Evolutionary conservation across 1,284 basidiomycete species (phyloP), one percentile per base, ranked within the genome.

Genomic region (Tylopilus sp.): DNA sequence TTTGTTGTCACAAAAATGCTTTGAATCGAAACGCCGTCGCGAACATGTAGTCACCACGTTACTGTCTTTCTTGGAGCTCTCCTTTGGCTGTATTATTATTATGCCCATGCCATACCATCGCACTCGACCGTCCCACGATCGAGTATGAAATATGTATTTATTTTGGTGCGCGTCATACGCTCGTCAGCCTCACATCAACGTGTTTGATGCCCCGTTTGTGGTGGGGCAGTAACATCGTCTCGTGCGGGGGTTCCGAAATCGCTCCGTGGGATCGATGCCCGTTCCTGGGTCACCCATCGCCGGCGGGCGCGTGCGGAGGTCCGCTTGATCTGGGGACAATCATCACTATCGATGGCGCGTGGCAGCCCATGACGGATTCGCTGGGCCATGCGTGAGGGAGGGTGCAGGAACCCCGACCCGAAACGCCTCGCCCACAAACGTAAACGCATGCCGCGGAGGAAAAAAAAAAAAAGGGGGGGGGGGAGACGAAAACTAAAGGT

Each of bases 31-130:
- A 46, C 16, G 31, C 44, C 45, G 51, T 59, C 41, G 37, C 39
- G 12, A 47, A 39, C 58, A 40, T 67, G 63, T 62, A 23, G 21
- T 23, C 21, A 23, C 18, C 28, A 26, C 18, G 10, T 8, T 63
- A 59, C 44, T 44, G 31, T 12, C 39, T 51, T 65, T 63, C 61
- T 63, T 63, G 60, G 57, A 63, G 44, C 43, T 53, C 55, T 23
- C 21, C 6, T 23, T 23, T 61, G 46, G 49, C 54, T 63, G 61
- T 65, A 67, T 62, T 43, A 35, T 39, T 41, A 63, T 61, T 23
- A 23, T 23, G 21, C 21, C 21, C 21, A 23, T 23, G 21, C 21
- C 6, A 23, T 23, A 23, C 50, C 58, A 54, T 41, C 47, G 51
- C 50, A 51, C 48, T 62, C 51, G 25, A 55, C 21, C 21, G 21